Conservation (phyloP, 345 rosid genomes). For the Xanthoceras sorbifolium region DNA sequence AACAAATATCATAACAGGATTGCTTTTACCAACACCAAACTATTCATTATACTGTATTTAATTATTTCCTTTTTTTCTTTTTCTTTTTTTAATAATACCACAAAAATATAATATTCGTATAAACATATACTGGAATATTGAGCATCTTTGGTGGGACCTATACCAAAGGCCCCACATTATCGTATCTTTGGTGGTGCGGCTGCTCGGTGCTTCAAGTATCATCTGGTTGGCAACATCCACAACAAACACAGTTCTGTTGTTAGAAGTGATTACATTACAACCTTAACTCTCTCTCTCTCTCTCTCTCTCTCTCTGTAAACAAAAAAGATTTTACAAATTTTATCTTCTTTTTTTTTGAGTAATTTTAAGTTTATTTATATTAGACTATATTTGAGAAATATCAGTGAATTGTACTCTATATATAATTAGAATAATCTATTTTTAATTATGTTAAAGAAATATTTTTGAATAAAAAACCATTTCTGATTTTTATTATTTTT, state of each 20-base stretch:
- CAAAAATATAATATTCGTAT: not conserved
- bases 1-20: conserved; percentile 37
- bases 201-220: conserved; percentile 25
- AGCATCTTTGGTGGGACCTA: conserved; percentile 11
- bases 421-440: too few relatives aligned
- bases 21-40: conserved; percentile 47
- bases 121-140: not conserved
- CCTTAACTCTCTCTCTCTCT: not conserved
- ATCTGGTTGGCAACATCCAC: conserved; percentile 44
- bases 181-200: conserved; percentile 13
- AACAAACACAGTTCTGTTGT: conserved; percentile 19
- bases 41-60: conserved; percentile 15
- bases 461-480: not conserved
- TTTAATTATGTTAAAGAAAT: too few relatives aligned
- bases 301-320: too few relatives aligned
- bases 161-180: conserved; percentile 23
- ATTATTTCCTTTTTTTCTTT: too few relatives aligned
- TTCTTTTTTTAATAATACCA: not conserved
- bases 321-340: not conserved
- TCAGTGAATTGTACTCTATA: too few relatives aligned
- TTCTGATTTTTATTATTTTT: not conserved
- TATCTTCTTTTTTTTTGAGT: conserved; percentile 10
- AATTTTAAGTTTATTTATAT: too few relatives aligned
- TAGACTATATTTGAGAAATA: too few relatives aligned
- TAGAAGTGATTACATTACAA: conserved; percentile 15